Base-by-base conservation (phyloP, 768 basidiomycete genomes). In the Kwoniella sp. region DNA sequence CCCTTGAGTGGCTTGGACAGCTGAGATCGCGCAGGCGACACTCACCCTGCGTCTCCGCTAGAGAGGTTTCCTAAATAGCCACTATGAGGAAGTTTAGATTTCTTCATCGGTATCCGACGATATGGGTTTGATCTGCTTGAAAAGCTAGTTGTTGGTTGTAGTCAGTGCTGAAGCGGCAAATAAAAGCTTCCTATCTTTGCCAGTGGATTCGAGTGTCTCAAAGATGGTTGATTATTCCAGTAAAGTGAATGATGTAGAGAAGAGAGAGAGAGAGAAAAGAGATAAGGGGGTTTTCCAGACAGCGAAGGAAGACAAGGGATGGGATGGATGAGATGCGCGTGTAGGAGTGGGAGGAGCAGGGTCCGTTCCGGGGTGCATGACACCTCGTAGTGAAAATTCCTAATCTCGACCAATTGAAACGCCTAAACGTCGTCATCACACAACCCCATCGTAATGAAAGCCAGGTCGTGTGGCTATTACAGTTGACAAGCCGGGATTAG, bases 41-140 rank as follows among this genome's bases (percentile, higher is more conserved):
- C 75, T 74, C 68, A 77, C 75, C 63, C 62, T 62, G 64, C 66
- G 61, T 63, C 69, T 48, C 75, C 73, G 63, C 61, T 71, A 41
- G 60, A 54, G 31, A 47, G 53, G 61, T 65, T 53, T 54, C 57
- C 29, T 31, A 65, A 67, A 65, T 66, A 77, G 65, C 73, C 71
- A 74, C 75, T 74, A 74, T 69, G 63, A 73, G 75, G 75, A 62
- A 77, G 70, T 65, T 77, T 76, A 37, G 65, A 72, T 63, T 74
- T 77, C 59, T 65, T 74, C 75, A 77, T 77, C 64, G 63, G 56
- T 56, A 58, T 50, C 13, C 56, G 62, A 38, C n/a, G 55, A 25
- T 45, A 45, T 61, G 58, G 37, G 38, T 37, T 30, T 60, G 45
- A 12, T 25, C 9, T 30, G 30, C 54, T 26, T 23, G 11, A 55